These are phyloP conservation scores for Fusarium duplospermum DNA, from an alignment of 2,329 filamentous ascomycete species.

Conservation along the genomic window DNA sequence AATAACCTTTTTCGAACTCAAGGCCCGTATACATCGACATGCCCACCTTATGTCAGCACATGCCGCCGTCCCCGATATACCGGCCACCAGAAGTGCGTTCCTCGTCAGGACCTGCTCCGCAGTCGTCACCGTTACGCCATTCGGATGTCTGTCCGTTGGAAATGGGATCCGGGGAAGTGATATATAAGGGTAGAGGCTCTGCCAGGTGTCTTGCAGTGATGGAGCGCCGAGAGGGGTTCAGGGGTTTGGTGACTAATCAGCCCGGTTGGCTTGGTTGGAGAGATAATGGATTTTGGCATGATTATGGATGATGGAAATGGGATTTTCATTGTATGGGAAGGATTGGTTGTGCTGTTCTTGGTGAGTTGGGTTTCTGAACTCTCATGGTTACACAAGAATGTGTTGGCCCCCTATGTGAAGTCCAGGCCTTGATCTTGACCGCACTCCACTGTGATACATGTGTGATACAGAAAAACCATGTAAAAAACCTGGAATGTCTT, in stretches of 20 bases:
- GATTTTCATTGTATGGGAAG: background rate
- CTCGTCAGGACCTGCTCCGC: background rate
- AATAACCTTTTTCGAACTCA: background rate
- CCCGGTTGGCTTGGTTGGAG: background rate
- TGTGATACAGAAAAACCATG: background rate
- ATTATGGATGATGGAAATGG: background rate
- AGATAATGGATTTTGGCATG: background rate
- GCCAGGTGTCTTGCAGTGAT: background rate
- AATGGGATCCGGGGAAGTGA: background rate
- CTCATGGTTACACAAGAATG: background rate
- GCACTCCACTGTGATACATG: background rate
- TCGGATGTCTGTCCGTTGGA: background rate
- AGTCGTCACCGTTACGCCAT: background rate
- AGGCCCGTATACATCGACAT: background rate
- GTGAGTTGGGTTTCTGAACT: background rate
- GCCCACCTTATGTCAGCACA: conserved; percentile 1
- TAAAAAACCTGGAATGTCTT: background rate
- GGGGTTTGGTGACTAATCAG: background rate
- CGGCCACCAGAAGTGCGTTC: background rate
- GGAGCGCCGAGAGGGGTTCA: background rate
- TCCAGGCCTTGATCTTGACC: background rate
- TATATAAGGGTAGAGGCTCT: background rate
- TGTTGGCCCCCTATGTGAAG: background rate
- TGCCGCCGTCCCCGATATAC: background rate
- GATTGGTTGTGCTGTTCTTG: background rate